These are phyloP conservation scores for Paratinospora sagittata DNA, from an alignment of 164 flowering plant species.

Conservation along the genomic window DNA sequence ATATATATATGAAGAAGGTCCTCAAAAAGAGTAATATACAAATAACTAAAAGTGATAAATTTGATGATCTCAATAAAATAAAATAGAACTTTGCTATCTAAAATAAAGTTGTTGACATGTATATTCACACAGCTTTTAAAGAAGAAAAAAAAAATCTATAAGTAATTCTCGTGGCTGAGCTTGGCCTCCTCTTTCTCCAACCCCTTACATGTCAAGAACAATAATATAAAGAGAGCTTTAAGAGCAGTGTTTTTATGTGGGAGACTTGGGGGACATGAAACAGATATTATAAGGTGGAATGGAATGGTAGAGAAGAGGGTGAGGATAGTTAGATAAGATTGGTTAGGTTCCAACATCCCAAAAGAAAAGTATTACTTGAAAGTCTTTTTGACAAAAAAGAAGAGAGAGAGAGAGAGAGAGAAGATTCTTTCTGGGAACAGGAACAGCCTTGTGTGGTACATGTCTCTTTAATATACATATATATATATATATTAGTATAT, in stretches of 20 bases:
- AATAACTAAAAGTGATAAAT: too few species aligned
- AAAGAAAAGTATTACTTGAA: conserved; percentile 2
- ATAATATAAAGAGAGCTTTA: conserved; percentile 5
- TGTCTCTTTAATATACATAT: background rate
- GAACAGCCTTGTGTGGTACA: too few species aligned
- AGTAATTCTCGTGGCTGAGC: background rate
- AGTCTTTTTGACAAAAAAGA: conserved; percentile 6
- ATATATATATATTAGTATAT: too few species aligned
- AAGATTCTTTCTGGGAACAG: conserved; percentile 4
- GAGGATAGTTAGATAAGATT: conserved; percentile 4
- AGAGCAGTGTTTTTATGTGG: conserved; percentile 7
- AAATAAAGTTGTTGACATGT: too few species aligned
- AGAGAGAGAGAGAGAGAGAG: conserved; percentile 2
- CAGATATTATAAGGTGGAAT: conserved; percentile 17
- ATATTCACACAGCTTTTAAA: background rate
- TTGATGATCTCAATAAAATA: too few species aligned
- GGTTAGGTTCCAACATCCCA: conserved; percentile 15
- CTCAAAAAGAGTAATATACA: too few species aligned
- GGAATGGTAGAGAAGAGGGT: conserved; percentile 10
- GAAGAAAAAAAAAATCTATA: too few species aligned
- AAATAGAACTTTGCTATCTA: background rate
- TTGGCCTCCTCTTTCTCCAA: conserved; percentile 1
- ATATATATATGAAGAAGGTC: too few species aligned
- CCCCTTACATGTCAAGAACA: background rate
- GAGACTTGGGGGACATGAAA: conserved; percentile 13